Evolutionary conservation across 805 yeast species (phyloP), one percentile per base, ranked within the genome.

Genomic region (Yarrowia porcina): DNA sequence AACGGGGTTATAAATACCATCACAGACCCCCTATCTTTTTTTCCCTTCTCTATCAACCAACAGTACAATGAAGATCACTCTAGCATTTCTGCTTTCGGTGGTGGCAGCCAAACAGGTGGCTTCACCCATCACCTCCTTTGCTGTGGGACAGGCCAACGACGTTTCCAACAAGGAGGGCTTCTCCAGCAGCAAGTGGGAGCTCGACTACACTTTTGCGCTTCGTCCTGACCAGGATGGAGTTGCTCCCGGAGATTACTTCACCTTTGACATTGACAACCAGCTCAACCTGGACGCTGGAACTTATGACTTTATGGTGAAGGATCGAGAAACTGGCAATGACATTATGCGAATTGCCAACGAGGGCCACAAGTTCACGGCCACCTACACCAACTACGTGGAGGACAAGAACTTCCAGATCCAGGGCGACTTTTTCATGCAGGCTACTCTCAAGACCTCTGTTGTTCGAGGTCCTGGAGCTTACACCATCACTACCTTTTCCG

Each of bases 291-390:
- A 20, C 4, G 23, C 23, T 4, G 35, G 23, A n/a, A 21, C 15
- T 39, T 49, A 49, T 20, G 39, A 33, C 56, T 49, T 49, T 27
- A 32, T 49, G 56, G 56, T 49, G 15, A 49, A 49, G 56, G 56
- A 49, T 9, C 56, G 39, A 27, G 8, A 9, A n/a, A n/a, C n/a
- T 6, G 56, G 56, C 39, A 21, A 20, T 30, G 41, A 49, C 28
- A 49, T 49, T n/a, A 49, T 49, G 56, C 27, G 39, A 32, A 49
- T 49, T n/a, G 15, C 56, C 39, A 49, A 49, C 39, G 56, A 49
- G 11, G 56, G 39, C 27, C 38, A 49, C 56, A 20, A 15, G 10
- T 49, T 49, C 30, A 49, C 56, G 10, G 56, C 30, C 9, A 33
- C 39, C 11, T 49, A 49, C 54, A 23, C 47, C 3, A 10, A 3